Conservation (phyloP, 441 rosid species). For the Gossypium davidsonii region DNA sequence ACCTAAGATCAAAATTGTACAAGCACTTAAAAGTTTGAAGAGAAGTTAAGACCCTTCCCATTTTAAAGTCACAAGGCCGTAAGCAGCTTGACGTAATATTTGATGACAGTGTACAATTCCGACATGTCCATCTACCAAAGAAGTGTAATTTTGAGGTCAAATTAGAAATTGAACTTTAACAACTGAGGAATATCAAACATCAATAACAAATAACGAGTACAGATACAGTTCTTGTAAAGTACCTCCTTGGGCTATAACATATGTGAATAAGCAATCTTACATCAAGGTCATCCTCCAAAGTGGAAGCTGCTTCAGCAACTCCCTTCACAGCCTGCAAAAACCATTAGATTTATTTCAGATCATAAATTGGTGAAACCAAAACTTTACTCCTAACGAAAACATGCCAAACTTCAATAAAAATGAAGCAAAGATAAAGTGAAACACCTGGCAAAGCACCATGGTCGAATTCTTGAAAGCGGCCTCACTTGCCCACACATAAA, state of each 20-base stretch:
- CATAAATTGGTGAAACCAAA: neutral
- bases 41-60: constrained; percentile 68
- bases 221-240: neutral
- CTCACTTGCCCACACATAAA: constrained; percentile 83
- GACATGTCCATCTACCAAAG: constrained; percentile 69
- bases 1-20: constrained; percentile 75
- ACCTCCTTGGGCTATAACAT: constrained; percentile 87
- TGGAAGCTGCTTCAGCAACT: constrained; percentile 57
- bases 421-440: neutral
- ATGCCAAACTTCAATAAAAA: neutral
- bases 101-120: constrained; percentile 50
- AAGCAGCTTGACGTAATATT: constrained; percentile 65
- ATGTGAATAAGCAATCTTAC: constrained; percentile 74
- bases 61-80: constrained; percentile 84
- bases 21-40: constrained; percentile 64
- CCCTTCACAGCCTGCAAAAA: constrained; percentile 57
- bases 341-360: constrained; percentile 11
- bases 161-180: neutral
- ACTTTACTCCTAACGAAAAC: neutral
- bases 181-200: neutral
- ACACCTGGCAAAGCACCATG: constrained; percentile 60
- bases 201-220: neutral
- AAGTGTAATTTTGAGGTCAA: constrained; percentile 17
- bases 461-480: constrained; percentile 72
- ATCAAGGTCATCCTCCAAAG: constrained; percentile 37